Base-by-base conservation (phyloP, 441 rosid genomes). In the Croton setiger region DNA sequence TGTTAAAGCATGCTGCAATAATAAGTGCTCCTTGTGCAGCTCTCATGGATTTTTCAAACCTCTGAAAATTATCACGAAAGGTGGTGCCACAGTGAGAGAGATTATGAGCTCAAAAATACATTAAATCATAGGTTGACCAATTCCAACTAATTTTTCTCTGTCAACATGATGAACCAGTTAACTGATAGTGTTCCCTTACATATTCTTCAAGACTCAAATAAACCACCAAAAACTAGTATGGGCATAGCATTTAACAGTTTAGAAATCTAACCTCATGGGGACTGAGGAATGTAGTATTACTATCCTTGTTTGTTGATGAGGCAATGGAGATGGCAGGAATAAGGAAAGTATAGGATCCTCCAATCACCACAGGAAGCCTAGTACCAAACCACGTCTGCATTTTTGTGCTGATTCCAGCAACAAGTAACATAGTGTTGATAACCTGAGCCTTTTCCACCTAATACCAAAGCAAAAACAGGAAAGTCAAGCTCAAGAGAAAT, bases 381-480 rank as follows among this genome's bases (percentile, higher is more conserved):
- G 83, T 74, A 43, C 98, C 97, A 47, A 93, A 87, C 78, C 64
- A 80, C 70, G 83, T 84, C 58, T 93, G 97, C 7, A 67, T 36
- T 21, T 90, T 80, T 1, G 98, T 90, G 83, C 83, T 86, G 45
- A 90, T 77, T 31, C 91, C 98, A 43, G 98, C 78, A 60, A 85
- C 91, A 60, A 90, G 88, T 72, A 93, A 78, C 48, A 85, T 6
- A 10, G 93, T 88, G 76, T 82, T 84, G 57, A 93, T 85, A 76
- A 90, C 73, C 63, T 87, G 82, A 1, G 98, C 93, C 83, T 87
- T 93, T 87, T 93, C 92, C 37, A 66, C 81, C 98, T 90, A 66
- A 48, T 33, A 72, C 60, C 60, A 18, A 41, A 33, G 64, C 7
- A 63, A 53, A 35, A 47, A 64, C 43, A 47, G 60, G 17, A 48